These are phyloP conservation scores for Cucurbitaria berberidis DNA, from an alignment of 2,329 filamentous ascomycete genomes.

Conservation along the genomic window DNA sequence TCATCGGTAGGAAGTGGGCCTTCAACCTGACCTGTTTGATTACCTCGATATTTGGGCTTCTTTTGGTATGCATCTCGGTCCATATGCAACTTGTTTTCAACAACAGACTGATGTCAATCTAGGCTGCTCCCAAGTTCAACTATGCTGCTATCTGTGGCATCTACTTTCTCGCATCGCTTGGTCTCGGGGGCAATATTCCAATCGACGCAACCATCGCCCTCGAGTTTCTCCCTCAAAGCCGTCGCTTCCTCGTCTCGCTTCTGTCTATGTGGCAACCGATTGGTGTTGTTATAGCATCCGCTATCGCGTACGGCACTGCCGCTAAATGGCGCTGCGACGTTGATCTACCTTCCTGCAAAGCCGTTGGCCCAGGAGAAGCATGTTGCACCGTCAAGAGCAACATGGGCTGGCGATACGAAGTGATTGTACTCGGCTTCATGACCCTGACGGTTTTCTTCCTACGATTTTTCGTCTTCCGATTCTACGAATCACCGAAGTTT, in stretches of 20 bases:
- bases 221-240: slow-evolving; percentile 35
- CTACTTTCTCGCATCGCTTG: slow-evolving; percentile 35
- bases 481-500: slow-evolving; percentile 40
- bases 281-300: slow-evolving; percentile 35
- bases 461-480: slow-evolving; percentile 37
- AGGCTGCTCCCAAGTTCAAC: slow-evolving; percentile 41
- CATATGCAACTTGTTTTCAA: not conserved
- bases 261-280: slow-evolving; percentile 42
- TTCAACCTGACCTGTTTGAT: slow-evolving; percentile 38
- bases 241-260: slow-evolving; percentile 36
- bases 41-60: slow-evolving; percentile 34
- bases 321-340: slow-evolving; percentile 39
- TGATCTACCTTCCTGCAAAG: slow-evolving; percentile 22
- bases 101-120: not conserved
- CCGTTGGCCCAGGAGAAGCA: slow-evolving; percentile 18
- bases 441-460: slow-evolving; percentile 36
- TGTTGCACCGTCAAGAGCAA: slow-evolving; percentile 33
- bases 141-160: slow-evolving; percentile 38
- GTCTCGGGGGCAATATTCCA: slow-evolving; percentile 37
- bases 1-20: slow-evolving; percentile 38
- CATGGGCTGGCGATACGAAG: slow-evolving; percentile 41
- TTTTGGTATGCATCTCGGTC: slow-evolving; percentile 21
- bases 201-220: slow-evolving; percentile 37
- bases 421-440: slow-evolving; percentile 36
- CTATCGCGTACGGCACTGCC: slow-evolving; percentile 35